Evolutionary conservation across 163 green algal species (phyloP).

Genomic region (Volvox carteri): DNA sequence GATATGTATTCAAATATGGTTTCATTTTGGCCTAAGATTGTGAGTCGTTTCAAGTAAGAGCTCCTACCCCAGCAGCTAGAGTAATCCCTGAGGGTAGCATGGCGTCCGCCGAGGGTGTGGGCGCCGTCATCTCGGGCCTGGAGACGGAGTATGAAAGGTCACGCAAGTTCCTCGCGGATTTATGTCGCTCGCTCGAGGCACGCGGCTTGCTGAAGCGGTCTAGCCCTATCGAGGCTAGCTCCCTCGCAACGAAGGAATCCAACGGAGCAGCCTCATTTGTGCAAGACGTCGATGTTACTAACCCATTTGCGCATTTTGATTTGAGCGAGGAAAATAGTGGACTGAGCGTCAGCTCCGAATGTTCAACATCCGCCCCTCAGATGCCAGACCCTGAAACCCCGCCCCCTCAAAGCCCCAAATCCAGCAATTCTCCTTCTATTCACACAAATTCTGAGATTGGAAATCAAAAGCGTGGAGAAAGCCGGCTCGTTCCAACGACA

Average conservation of each 20-base stretch:
- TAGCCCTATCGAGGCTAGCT: neutral
- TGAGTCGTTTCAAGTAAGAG: too few species aligned
- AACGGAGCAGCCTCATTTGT: neutral
- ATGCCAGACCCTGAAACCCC: neutral
- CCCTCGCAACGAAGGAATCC: neutral
- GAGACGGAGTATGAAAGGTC: slow-evolving; percentile 27
- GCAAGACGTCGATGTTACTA: neutral
- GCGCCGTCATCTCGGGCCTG: slow-evolving; percentile 20
- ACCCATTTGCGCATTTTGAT: neutral
- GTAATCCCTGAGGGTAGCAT: neutral
- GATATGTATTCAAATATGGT: too few species aligned
- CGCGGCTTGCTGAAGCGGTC: neutral
- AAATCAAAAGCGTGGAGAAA: neutral
- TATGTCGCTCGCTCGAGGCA: neutral
- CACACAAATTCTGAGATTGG: neutral
- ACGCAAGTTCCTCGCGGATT: neutral
- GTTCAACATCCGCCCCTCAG: neutral
- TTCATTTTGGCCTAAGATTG: too few species aligned
- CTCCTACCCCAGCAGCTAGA: too few species aligned
- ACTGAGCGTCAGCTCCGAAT: neutral
- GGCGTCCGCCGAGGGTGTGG: neutral
- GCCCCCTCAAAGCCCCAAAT: neutral
- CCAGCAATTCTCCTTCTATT: neutral
- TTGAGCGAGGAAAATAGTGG: neutral
- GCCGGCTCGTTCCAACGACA: neutral